A percentile compares a stretch with the other conserved stretches of the same genome.
phyloP scores from a whole-genome alignment of 78 protist genomes.

The Emiliania huxleyi region DNA sequence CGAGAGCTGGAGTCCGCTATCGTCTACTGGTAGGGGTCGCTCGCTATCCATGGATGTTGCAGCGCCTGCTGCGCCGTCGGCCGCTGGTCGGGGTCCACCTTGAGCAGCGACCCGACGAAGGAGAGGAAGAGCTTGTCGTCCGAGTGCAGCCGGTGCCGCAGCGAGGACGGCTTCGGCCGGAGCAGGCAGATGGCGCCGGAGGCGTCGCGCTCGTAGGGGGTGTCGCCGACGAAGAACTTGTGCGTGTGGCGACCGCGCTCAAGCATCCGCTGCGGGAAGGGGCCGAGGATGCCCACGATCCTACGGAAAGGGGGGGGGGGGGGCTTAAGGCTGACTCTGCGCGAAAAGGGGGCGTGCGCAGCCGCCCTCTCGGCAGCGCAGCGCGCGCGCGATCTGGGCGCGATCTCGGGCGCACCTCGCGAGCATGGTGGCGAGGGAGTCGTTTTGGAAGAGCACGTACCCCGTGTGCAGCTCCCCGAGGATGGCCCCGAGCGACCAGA shows the following conservation, averaged over 20 bases:
- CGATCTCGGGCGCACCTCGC: no score
- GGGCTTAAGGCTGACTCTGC: no score
- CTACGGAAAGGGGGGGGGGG: no score
- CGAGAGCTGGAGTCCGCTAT: no score
- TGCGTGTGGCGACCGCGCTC: background rate
- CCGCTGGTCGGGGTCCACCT: background rate
- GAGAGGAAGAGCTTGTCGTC: constrained; percentile 13
- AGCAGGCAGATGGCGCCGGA: background rate
- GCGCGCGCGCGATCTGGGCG: no score
- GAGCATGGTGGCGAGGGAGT: constrained; percentile 41
- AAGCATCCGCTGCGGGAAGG: background rate
- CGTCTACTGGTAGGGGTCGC: background rate
- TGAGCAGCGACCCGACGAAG: background rate
- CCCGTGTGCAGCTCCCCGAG: constrained; percentile 77
- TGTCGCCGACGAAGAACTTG: constrained; percentile 23
- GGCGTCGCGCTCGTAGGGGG: background rate
- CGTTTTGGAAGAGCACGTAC: constrained; percentile 62
- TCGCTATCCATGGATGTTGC: background rate
- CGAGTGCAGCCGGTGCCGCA: background rate
- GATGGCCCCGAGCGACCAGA: constrained; percentile 80
- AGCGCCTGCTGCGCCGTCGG: constrained; percentile 5
- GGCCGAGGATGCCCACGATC: constrained; percentile 21
- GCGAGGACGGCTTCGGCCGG: background rate
- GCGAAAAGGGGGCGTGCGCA: no score
- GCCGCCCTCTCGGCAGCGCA: no score